Percentiles rank a stretch among this genome's conserved stretches.
phyloP scores from a whole-genome alignment of 2,329 filamentous ascomycete species.

The Sphaceloma murrayae region DNA sequence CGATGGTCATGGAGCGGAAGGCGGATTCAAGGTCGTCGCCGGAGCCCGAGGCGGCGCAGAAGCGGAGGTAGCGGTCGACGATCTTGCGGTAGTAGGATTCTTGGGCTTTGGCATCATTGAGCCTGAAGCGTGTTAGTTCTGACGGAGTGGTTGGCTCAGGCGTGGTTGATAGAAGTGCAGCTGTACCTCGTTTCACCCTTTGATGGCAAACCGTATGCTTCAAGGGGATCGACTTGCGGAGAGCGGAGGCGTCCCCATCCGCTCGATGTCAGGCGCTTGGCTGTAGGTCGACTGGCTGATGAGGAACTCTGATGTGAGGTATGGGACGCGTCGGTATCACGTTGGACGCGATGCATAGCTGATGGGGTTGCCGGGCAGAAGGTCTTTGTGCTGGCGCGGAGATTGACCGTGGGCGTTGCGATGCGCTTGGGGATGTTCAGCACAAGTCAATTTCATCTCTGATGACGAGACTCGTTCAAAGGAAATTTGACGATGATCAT shows the following conservation, averaged over 20 bases:
- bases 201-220: constrained; percentile 74
- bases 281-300: constrained; percentile 22
- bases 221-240: constrained; percentile 64
- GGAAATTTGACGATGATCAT: too few relatives aligned
- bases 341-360: constrained; percentile 12
- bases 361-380: too few relatives aligned
- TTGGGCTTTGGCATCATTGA: constrained; percentile 61
- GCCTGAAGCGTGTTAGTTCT: too few relatives aligned
- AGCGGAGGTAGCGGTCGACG: constrained; percentile 77
- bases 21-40: constrained; percentile 64
- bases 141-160: too few relatives aligned
- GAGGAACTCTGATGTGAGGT: constrained; percentile 1
- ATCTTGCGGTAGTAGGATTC: constrained; percentile 81
- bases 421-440: too few relatives aligned
- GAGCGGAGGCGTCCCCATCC: constrained; percentile 66
- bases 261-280: constrained; percentile 37
- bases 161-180: too few relatives aligned
- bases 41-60: constrained; percentile 66
- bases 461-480: too few relatives aligned
- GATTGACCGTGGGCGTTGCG: too few relatives aligned
- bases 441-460: too few relatives aligned
- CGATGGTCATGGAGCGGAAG: constrained; percentile 55
- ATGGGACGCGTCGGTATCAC: constrained; percentile 7
- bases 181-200: constrained; percentile 87
- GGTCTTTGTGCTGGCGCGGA: too few relatives aligned